Conservation (phyloP, 345 rosid species). For the Cardamine chenopodiifolia region DNA sequence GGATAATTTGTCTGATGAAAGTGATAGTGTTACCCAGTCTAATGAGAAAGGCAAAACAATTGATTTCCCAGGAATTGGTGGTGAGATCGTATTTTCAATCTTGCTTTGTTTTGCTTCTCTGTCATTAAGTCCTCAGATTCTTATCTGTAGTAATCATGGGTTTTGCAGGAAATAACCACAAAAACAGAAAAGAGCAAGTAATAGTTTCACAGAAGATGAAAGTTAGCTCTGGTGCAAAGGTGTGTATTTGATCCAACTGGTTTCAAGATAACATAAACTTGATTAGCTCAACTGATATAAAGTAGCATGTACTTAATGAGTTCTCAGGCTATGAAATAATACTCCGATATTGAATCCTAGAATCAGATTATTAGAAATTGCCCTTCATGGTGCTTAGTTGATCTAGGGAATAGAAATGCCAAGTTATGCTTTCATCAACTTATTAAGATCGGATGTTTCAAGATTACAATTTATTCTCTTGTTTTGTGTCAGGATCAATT, state of each 20-base stretch:
- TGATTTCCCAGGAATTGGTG: conserved; percentile 45
- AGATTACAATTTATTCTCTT: conserved; percentile 7
- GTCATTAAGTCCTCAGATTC: conserved; percentile 21
- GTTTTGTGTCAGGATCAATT: conserved; percentile 51
- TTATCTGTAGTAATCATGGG: conserved; percentile 22
- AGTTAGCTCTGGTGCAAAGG: conserved; percentile 50
- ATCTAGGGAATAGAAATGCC: conserved; percentile 16
- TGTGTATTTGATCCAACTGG: conserved; percentile 27
- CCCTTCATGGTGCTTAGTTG: conserved; percentile 6
- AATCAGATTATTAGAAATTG: conserved; percentile 11
- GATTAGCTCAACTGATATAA: neutral
- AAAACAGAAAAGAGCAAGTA: conserved; percentile 39
- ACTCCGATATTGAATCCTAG: neutral
- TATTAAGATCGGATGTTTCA: neutral
- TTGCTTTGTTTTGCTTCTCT: conserved; percentile 3
- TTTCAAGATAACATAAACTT: conserved; percentile 12
- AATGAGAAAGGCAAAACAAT: conserved; percentile 35
- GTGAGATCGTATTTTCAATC: conserved; percentile 39
- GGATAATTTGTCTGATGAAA: conserved; percentile 39
- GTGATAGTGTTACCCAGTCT: conserved; percentile 33
- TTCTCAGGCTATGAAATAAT: conserved; percentile 7
- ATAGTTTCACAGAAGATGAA: conserved; percentile 39
- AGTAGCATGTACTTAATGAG: conserved; percentile 15
- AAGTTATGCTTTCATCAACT: neutral
- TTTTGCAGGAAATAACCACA: conserved; percentile 56